phyloP scores from a whole-genome alignment of 805 yeast genomes.

The Monosporozyma unispora region DNA sequence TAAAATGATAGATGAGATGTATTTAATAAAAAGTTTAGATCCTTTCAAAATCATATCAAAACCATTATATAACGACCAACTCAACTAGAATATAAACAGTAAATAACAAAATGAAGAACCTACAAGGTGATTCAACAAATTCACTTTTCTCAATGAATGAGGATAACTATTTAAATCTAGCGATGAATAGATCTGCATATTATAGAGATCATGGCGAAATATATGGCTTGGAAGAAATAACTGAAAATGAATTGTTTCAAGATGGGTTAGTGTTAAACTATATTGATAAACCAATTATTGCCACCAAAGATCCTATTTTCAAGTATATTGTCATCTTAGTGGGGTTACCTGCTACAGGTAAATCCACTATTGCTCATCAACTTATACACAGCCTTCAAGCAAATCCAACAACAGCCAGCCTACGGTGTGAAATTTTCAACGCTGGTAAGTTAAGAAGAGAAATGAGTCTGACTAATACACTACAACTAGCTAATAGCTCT shows the following conservation, averaged over 20 bases:
- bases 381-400: constrained; percentile 46
- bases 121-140: constrained; percentile 12
- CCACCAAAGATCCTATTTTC: background rate
- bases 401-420: constrained; percentile 12
- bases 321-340: constrained; percentile 63
- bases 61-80: too few relatives aligned
- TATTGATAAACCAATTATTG: background rate
- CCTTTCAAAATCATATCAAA: too few relatives aligned
- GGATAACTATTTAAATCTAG: constrained; percentile 11
- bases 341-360: constrained; percentile 73
- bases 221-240: background rate
- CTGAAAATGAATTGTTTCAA: background rate
- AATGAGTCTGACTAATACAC: constrained; percentile 29
- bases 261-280: background rate
- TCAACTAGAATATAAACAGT: background rate
- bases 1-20: too few relatives aligned
- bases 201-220: constrained; percentile 12
- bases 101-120: background rate
- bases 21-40: too few relatives aligned
- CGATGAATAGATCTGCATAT: constrained; percentile 10
- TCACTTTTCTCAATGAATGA: constrained; percentile 22
- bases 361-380: constrained; percentile 62
- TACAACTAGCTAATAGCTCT: constrained; percentile 24
- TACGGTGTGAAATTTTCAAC: constrained; percentile 46
- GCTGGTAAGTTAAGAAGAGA: constrained; percentile 67